Conservation (phyloP, 2,329 filamentous ascomycete genomes). For the Fusarium humuli region DNA sequence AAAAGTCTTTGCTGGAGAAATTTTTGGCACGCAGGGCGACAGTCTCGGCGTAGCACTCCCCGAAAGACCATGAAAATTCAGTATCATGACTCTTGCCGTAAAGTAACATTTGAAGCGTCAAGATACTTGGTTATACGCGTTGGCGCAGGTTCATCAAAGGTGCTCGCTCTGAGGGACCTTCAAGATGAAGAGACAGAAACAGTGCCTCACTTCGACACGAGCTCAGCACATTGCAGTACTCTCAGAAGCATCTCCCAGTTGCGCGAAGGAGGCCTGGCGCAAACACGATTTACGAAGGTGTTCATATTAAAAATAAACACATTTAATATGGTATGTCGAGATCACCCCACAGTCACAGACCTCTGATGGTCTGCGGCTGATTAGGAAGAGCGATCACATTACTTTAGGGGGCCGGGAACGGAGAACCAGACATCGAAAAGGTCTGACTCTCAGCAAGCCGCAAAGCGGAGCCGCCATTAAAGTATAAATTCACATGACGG, state of each 20-base stretch:
- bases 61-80: background rate
- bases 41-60: background rate
- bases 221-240: background rate
- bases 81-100: background rate
- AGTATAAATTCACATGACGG: slow-evolving; percentile 54
- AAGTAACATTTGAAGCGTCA: background rate
- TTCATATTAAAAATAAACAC: background rate
- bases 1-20: background rate
- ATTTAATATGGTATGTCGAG: slow-evolving; percentile 53
- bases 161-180: no score
- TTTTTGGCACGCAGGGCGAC: background rate
- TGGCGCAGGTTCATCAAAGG: background rate
- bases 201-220: background rate
- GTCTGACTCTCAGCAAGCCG: slow-evolving; percentile 67
- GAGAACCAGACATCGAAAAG: slow-evolving; percentile 63
- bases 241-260: background rate
- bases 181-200: background rate
- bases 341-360: slow-evolving; percentile 66
- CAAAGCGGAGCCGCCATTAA: slow-evolving; percentile 64
- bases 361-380: slow-evolving; percentile 56
- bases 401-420: slow-evolving; percentile 66
- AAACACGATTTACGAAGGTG: background rate
- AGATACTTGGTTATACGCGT: background rate
- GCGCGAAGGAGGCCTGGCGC: background rate
- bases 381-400: slow-evolving; percentile 61